Base-by-base conservation (phyloP, 768 basidiomycete species). In the Suillus spraguei region DNA sequence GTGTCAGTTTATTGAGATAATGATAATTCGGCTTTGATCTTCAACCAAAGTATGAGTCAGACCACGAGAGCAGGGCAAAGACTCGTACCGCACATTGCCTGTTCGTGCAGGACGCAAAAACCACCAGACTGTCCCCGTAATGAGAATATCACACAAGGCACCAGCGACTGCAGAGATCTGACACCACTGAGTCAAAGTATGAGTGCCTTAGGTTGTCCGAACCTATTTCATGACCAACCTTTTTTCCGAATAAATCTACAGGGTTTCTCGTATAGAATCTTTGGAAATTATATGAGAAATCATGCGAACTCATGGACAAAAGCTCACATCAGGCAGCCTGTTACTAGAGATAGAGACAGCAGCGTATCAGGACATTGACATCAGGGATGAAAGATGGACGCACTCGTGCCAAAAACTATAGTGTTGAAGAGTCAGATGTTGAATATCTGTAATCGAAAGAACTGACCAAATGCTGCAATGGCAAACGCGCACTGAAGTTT, bases 141-240 rank as follows among this genome's bases (percentile, higher is more conserved):
- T 72, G 55, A 62, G 5, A 16, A 50, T 55, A 60, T 71, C 70
- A 33, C 72, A 73, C 22, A 65, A 1, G 22, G 72, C 65, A n/a
- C 68, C 66, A 11, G 67, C 52, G 22, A 72, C 2, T 17, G 64
- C 60, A 8, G 60, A 44, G 28, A 65, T 10, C 28, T 65, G 54
- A 39, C 38, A 7, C 46, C 33, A 64, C 71, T 72, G 46, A 16
- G 4, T 9, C 20, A 2, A 52, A 10, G 28, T 58, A 28, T 36
- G 32, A 53, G 33, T 14, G 24, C 16, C 5, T 2, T 3, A 11
- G n/a, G 17, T 28, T 32, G 13, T 20, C 35, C 20, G 13, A 33
- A 14, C 22, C 28, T 16, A 10, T 49, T 60, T 28, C 32, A 42
- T 16, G 5, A 6, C 33, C 22, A 24, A 17, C 70, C 71, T 65